Conservation (phyloP, 768 basidiomycete species). For the Suillus subalutaceus region DNA sequence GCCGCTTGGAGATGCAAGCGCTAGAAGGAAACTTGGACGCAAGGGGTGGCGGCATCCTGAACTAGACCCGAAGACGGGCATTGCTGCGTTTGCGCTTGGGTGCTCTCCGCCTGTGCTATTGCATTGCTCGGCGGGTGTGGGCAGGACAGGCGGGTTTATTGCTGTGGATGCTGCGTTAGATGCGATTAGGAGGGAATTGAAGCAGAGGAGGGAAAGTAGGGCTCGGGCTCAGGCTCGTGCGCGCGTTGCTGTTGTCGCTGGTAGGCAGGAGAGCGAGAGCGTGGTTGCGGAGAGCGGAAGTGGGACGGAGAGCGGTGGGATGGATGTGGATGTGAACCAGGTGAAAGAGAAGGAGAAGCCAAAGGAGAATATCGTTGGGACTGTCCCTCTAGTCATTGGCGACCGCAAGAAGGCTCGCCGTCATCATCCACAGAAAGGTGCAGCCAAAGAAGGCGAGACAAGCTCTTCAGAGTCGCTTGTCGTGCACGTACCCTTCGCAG, state of each 20-base stretch:
- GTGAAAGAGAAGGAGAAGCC: slow-evolving; percentile 4
- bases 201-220: slow-evolving; percentile 32
- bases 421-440: slow-evolving; percentile 11
- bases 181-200: slow-evolving; percentile 64
- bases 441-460: slow-evolving; percentile 12
- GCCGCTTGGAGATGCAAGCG: slow-evolving; percentile 12
- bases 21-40: slow-evolving; percentile 17
- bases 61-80: slow-evolving; percentile 57
- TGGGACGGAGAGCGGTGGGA: slow-evolving; percentile 15
- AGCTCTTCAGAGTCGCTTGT: slow-evolving; percentile 28
- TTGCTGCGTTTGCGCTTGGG: slow-evolving; percentile 54
- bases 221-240: slow-evolving; percentile 6
- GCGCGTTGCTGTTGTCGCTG: neutral
- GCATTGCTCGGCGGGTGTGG: slow-evolving; percentile 95
- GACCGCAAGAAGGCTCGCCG: slow-evolving; percentile 25
- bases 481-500: slow-evolving; percentile 32
- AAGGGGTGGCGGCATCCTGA: slow-evolving; percentile 38
- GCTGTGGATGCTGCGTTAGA: slow-evolving; percentile 86
- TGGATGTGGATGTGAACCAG: slow-evolving; percentile 29
- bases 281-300: neutral
- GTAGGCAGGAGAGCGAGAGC: slow-evolving; percentile 9
- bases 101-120: slow-evolving; percentile 63
- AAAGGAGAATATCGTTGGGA: slow-evolving; percentile 19
- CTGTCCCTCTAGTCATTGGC: slow-evolving; percentile 31
- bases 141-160: slow-evolving; percentile 93